Evolutionary conservation across 768 basidiomycete species (phyloP).

Genomic region (Termitomyces sp.): DNA sequence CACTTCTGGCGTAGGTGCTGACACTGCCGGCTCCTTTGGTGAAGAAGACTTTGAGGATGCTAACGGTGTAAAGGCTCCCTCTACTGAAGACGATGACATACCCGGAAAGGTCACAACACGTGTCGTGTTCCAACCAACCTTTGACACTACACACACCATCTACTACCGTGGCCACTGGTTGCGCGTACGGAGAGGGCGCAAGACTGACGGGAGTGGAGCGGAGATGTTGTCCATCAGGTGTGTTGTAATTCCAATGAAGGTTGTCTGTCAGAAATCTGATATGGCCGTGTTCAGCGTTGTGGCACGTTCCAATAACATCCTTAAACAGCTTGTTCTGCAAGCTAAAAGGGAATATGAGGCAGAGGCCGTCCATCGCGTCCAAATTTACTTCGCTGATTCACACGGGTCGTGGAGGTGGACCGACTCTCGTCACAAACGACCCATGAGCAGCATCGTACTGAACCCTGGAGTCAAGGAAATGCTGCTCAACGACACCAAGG

Average conservation of each 20-base stretch:
- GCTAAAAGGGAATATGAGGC: constrained; percentile 90
- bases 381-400: constrained; percentile 87
- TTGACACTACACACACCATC: constrained; percentile 86
- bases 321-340: constrained; percentile 86
- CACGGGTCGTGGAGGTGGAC: constrained; percentile 89
- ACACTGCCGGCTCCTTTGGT: constrained; percentile 54
- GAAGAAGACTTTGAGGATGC: constrained; percentile 46
- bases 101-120: constrained; percentile 72
- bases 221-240: constrained; percentile 79
- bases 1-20: constrained; percentile 57
- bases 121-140: constrained; percentile 85
- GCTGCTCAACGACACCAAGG: constrained; percentile 75
- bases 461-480: constrained; percentile 90
- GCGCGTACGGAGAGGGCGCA: constrained; percentile 66
- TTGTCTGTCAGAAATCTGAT: constrained; percentile 3
- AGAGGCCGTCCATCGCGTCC: constrained; percentile 81
- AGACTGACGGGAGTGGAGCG: constrained; percentile 63
- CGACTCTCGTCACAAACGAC: constrained; percentile 83
- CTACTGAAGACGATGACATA: constrained; percentile 33
- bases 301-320: constrained; percentile 76
- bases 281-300: constrained; percentile 53
- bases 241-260: constrained; percentile 3
- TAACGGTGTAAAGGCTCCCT: constrained; percentile 16
- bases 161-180: constrained; percentile 86
- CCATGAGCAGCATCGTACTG: constrained; percentile 84